Conservation (phyloP, 2,329 filamentous ascomycete genomes). For the Triangularia setosa region DNA sequence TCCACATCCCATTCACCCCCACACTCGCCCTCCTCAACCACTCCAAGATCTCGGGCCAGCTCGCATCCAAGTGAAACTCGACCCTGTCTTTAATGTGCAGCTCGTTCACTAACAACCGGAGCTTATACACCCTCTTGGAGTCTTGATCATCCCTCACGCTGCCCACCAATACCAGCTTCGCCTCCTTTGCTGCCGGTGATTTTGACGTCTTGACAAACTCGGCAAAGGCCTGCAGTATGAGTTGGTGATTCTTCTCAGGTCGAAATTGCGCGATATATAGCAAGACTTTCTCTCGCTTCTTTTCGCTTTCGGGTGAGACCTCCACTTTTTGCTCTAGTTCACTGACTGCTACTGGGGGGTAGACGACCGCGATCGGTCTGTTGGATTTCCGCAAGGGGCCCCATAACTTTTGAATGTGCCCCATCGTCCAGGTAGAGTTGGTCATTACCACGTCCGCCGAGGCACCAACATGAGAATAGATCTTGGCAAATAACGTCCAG, state of each 20-base stretch:
- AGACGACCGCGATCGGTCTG: slow-evolving; percentile 68
- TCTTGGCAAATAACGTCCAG: slow-evolving; percentile 77
- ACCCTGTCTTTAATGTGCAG: slow-evolving; percentile 79
- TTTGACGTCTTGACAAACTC: slow-evolving; percentile 59
- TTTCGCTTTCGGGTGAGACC: slow-evolving; percentile 65
- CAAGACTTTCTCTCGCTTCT: slow-evolving; percentile 64
- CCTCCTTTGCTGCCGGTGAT: slow-evolving; percentile 44
- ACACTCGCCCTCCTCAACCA: slow-evolving; percentile 74
- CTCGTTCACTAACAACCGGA: slow-evolving; percentile 82
- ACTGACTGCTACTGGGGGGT: slow-evolving; percentile 86
- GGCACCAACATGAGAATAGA: slow-evolving; percentile 80
- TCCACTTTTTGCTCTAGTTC: slow-evolving; percentile 74
- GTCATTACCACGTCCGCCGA: slow-evolving; percentile 94
- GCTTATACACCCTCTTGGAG: slow-evolving; percentile 78
- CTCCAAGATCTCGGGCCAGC: slow-evolving; percentile 80
- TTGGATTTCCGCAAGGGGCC: slow-evolving; percentile 48
- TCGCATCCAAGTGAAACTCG: slow-evolving; percentile 83
- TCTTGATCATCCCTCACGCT: slow-evolving; percentile 85
- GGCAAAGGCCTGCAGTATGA: slow-evolving; percentile 82
- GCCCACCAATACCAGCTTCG: slow-evolving; percentile 79
- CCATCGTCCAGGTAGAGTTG: slow-evolving; percentile 92
- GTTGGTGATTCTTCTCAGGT: slow-evolving; percentile 91
- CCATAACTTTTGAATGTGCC: slow-evolving; percentile 79
- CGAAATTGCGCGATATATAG: slow-evolving; percentile 97
- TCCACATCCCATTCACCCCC: slow-evolving; percentile 99